Conservation (phyloP, 2,329 filamentous ascomycete species). For the Exophiala sideris region DNA sequence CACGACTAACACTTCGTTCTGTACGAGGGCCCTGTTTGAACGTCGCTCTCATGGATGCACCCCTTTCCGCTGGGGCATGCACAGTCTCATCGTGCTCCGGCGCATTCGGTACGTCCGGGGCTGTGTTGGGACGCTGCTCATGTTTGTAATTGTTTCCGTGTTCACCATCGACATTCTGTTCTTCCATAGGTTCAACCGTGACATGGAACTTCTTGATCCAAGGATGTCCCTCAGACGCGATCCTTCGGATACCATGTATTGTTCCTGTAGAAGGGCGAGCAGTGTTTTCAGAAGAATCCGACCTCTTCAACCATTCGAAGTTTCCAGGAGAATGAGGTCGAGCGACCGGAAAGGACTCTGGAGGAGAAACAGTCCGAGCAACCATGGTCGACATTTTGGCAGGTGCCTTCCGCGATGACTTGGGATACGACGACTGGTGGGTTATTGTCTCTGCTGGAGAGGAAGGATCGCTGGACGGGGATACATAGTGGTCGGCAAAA, state of each 20-base stretch:
- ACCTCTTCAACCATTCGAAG: slow-evolving; percentile 17
- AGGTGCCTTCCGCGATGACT: slow-evolving; percentile 11
- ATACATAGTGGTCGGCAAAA: slow-evolving; percentile 60
- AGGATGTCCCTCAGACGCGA: slow-evolving; percentile 23
- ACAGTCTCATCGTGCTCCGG: slow-evolving; percentile 26
- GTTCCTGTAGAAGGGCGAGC: slow-evolving; percentile 14
- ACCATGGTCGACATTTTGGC: slow-evolving; percentile 21
- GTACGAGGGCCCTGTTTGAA: slow-evolving; percentile 28
- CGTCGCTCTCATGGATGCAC: slow-evolving; percentile 26
- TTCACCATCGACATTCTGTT: slow-evolving; percentile 3
- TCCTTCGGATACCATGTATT: slow-evolving; percentile 23
- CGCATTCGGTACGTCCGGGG: slow-evolving; percentile 25
- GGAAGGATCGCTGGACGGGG: slow-evolving; percentile 41
- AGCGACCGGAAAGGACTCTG: slow-evolving; percentile 13
- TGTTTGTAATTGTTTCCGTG: slow-evolving; percentile 6
- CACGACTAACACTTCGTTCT: slow-evolving; percentile 42
- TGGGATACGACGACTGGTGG: slow-evolving; percentile 7
- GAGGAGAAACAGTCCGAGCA: slow-evolving; percentile 18
- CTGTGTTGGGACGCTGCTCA: neutral
- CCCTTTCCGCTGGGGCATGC: slow-evolving; percentile 21
- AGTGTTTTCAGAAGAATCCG: slow-evolving; percentile 15
- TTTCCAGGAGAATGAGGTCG: slow-evolving; percentile 12
- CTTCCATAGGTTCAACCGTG: slow-evolving; percentile 12
- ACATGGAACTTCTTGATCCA: slow-evolving; percentile 26
- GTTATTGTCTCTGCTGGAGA: slow-evolving; percentile 12